These are phyloP conservation scores for button mushroom (Agaricus bisporus) DNA, from an alignment of 768 basidiomycete genomes.

Conservation along the genomic window DNA sequence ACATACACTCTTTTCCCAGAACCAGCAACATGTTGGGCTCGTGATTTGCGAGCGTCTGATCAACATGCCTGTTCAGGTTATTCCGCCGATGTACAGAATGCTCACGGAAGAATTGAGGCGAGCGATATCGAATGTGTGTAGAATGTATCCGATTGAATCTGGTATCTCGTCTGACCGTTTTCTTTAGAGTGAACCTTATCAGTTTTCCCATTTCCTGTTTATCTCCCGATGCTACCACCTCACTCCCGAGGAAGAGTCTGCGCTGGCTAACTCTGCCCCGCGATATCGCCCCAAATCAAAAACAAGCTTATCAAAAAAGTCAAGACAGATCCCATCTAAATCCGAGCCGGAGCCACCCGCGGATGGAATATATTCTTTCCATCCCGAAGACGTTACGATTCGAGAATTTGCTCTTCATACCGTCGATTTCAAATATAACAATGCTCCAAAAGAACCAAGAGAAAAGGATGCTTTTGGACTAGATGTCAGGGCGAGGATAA, in stretches of 20 bases:
- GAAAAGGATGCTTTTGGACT: slow-evolving; percentile 67
- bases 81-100: slow-evolving; percentile 92
- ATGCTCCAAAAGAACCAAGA: slow-evolving; percentile 38
- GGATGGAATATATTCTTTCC: slow-evolving; percentile 67
- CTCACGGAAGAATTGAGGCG: slow-evolving; percentile 75
- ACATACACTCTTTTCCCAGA: slow-evolving; percentile 45
- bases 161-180: neutral
- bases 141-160: neutral
- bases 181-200: slow-evolving; percentile 50
- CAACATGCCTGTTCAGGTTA: slow-evolving; percentile 93
- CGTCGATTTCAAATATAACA: slow-evolving; percentile 46
- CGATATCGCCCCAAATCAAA: slow-evolving; percentile 34
- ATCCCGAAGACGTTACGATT: slow-evolving; percentile 80
- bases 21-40: slow-evolving; percentile 62
- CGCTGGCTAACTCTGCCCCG: slow-evolving; percentile 37
- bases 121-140: slow-evolving; percentile 59
- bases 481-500: slow-evolving; percentile 62
- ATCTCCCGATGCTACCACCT: slow-evolving; percentile 77
- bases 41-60: slow-evolving; percentile 84
- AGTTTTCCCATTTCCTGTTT: slow-evolving; percentile 69
- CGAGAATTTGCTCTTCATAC: slow-evolving; percentile 48
- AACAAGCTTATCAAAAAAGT: slow-evolving; percentile 19
- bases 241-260: slow-evolving; percentile 60
- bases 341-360: slow-evolving; percentile 20
- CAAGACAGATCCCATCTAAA: slow-evolving; percentile 12